Base-by-base conservation (phyloP, 2,329 filamentous ascomycete species). In the Nemania bipapillata region DNA sequence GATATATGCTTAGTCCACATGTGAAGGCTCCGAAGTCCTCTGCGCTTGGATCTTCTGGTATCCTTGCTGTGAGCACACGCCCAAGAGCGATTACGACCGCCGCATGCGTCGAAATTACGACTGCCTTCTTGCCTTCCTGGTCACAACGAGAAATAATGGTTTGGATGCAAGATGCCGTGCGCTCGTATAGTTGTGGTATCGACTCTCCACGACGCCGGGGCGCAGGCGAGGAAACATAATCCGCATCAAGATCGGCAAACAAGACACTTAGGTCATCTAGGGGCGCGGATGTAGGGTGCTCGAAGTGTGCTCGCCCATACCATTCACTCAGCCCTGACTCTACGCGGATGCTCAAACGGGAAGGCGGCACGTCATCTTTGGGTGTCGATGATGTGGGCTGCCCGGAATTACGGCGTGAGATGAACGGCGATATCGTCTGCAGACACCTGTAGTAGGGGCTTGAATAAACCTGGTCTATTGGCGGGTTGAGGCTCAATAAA, bases 21-120 rank as follows among this genome's bases (percentile, higher is more conserved):
- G 94, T 97, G 78, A 91, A 97, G 69, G 93, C 93, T 67, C 86
- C 84, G 78, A 97, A 97, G 79, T 97, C 94, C 70, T 96, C 91
- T 60, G 87, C 86, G 7, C 87, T 88, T 32, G 89, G 84, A 77
- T 91, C 88, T 0, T 88, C 86, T 0, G 94, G 94, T 86, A 95
- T 90, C 22, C 80, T 75, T 0, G 93, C 94, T 1, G 94, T 97
- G 74, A 99, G 83, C 0, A 89, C 90, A 47, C 96, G 87, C 0
- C 95, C 95, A 73, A 96, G 87, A 8, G 92, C 91, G 77, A 99
- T 97, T 75, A 98, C 87, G 11, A 91, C 89, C 3, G 96, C 96
- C 1, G 96, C 96, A 82, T 99, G 96, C 1, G 92, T 91, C 81
- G 93, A 97, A 45, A 99, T 85, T 47, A 97, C 80, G 26, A 97